phyloP scores from a whole-genome alignment of 352 stramenopile species.

The Phytophthora palmivora region DNA sequence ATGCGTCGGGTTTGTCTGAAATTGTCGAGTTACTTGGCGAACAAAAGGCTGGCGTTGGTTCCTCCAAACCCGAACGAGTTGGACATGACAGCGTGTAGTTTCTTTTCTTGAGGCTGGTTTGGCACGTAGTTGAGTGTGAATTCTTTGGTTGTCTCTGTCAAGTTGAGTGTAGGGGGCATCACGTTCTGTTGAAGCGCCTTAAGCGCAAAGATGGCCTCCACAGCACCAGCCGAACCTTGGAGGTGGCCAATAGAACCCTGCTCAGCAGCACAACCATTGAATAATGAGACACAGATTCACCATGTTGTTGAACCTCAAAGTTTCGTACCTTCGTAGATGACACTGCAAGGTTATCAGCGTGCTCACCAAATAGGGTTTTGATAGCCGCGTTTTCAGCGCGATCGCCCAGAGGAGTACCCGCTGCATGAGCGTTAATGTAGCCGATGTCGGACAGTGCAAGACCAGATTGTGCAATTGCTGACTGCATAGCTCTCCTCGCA shows the following conservation, averaged over 20 bases:
- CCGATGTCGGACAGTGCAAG: conserved; percentile 87
- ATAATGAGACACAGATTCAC: no score
- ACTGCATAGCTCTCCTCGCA: conserved; percentile 87
- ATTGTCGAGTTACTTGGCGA: conserved; percentile 49
- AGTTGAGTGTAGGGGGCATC: conserved; percentile 94
- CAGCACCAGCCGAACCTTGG: conserved; percentile 93
- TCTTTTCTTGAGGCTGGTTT: conserved; percentile 60
- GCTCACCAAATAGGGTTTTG: conserved; percentile 72
- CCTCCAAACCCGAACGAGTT: conserved; percentile 98
- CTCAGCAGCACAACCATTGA: background rate
- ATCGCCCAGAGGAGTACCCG: conserved; percentile 96
- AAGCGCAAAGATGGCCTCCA: conserved; percentile 96
- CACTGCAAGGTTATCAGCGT: conserved; percentile 55
- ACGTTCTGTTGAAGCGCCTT: conserved; percentile 85
- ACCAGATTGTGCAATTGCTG: conserved; percentile 82
- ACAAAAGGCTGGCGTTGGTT: conserved; percentile 90
- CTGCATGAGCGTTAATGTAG: conserved; percentile 98
- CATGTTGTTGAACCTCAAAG: background rate
- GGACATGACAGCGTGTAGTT: conserved; percentile 81
- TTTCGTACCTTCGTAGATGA: conserved; percentile 75
- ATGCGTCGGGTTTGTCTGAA: no score
- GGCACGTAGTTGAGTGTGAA: conserved; percentile 87
- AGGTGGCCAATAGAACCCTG: conserved; percentile 93
- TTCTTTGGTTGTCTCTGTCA: conserved; percentile 69
- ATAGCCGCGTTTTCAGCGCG: conserved; percentile 93